Evolutionary conservation across 371 early-diverging fungal genomes (phyloP).

Genomic region (Actinomucor elegans): DNA sequence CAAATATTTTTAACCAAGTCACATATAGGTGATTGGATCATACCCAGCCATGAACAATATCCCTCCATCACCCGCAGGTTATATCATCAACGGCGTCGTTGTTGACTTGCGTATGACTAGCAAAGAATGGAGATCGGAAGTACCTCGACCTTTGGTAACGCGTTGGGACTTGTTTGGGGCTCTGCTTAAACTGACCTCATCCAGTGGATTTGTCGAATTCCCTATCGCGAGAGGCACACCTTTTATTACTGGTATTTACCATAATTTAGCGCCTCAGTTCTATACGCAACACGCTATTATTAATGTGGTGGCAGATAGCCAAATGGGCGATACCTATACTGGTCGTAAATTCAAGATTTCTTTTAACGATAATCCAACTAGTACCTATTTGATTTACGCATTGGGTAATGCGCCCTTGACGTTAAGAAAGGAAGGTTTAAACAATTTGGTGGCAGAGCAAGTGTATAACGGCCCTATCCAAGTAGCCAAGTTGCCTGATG

Average conservation of each 20-base stretch:
- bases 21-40: slow-evolving; percentile 25
- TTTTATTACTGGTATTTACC: slow-evolving; percentile 47
- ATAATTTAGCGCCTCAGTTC: slow-evolving; percentile 50
- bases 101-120: slow-evolving; percentile 42
- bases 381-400: slow-evolving; percentile 41
- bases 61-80: slow-evolving; percentile 36
- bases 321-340: slow-evolving; percentile 12
- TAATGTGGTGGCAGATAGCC: slow-evolving; percentile 17
- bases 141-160: slow-evolving; percentile 22
- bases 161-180: slow-evolving; percentile 42
- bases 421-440: slow-evolving; percentile 10
- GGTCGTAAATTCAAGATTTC: slow-evolving; percentile 39
- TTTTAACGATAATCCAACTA: slow-evolving; percentile 37
- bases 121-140: slow-evolving; percentile 31
- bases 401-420: slow-evolving; percentile 35
- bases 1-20: no score
- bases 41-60: slow-evolving; percentile 45
- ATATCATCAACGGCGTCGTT: slow-evolving; percentile 38
- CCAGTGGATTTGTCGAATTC: slow-evolving; percentile 26
- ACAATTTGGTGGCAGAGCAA: slow-evolving; percentile 26
- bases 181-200: slow-evolving; percentile 16
- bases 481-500: slow-evolving; percentile 45
- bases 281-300: slow-evolving; percentile 49
- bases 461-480: slow-evolving; percentile 51
- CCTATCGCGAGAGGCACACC: slow-evolving; percentile 56